Conservation (phyloP, 2,329 filamentous ascomycete genomes). For the Colletotrichum sp. region DNA sequence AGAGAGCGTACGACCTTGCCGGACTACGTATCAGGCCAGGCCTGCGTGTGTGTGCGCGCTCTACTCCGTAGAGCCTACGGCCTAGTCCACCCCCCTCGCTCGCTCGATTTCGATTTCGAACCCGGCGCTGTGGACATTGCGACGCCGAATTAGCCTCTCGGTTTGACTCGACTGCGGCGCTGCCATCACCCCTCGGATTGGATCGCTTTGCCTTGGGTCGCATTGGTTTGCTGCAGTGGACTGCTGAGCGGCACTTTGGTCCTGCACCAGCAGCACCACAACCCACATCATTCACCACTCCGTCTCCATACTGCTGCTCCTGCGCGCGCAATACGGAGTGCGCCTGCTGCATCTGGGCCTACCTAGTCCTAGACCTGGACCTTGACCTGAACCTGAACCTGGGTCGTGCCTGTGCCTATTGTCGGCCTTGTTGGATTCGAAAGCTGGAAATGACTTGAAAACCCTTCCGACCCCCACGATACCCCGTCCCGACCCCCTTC, state of each 20-base stretch:
- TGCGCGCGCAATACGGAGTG: not conserved
- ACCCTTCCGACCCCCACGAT: slow-evolving; percentile 15
- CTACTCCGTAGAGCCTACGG: not conserved
- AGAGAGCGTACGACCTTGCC: not conserved
- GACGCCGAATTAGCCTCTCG: not conserved
- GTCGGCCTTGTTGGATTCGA: not conserved
- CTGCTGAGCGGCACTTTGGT: not conserved
- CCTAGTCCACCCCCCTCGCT: not conserved
- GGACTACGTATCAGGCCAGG: not conserved
- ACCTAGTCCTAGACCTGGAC: not conserved
- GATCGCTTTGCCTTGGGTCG: not conserved
- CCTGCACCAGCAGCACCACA: not conserved
- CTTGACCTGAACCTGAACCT: not conserved
- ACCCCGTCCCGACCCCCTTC: not conserved
- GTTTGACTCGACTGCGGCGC: not conserved
- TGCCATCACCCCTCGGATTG: not conserved
- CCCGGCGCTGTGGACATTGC: slow-evolving; percentile 19
- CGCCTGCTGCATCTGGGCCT: not conserved
- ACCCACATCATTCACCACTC: not conserved
- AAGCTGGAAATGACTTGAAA: slow-evolving; percentile 21
- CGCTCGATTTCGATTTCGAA: not conserved
- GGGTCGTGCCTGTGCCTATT: not conserved
- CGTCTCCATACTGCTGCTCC: not conserved
- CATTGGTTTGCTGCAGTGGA: not conserved
- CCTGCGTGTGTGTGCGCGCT: not conserved